phyloP scores from a whole-genome alignment of 371 early-diverging fungal species.

The Hamiltosporidium tvaerminnensis region DNA sequence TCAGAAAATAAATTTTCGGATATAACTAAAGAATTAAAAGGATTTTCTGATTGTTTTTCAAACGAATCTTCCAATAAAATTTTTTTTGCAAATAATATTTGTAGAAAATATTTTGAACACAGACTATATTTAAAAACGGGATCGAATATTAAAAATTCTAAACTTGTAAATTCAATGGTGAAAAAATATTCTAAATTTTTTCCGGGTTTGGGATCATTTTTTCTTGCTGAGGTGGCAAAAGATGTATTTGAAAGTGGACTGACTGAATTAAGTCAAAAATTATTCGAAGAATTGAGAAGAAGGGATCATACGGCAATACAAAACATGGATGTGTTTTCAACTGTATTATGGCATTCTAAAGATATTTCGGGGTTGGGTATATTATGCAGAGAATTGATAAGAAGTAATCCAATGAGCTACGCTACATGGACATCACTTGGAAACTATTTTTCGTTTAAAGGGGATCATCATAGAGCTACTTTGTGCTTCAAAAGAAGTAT shows the following conservation, averaged over 20 bases:
- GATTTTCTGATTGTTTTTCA: neutral
- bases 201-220: constrained; percentile 31
- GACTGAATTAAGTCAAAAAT: constrained; percentile 8
- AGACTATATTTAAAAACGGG: neutral
- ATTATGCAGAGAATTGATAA: constrained; percentile 40
- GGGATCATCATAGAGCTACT: constrained; percentile 34
- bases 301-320: constrained; percentile 36
- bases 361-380: constrained; percentile 35
- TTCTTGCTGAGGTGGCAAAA: constrained; percentile 25
- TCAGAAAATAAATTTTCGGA: no score
- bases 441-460: constrained; percentile 46
- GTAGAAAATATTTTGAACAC: neutral
- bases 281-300: constrained; percentile 36
- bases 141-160: neutral
- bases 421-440: constrained; percentile 50
- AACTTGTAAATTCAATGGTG: no score
- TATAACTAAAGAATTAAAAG: neutral
- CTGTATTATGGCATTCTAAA: constrained; percentile 44
- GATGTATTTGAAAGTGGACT: constrained; percentile 10
- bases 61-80: neutral
- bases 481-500: constrained; percentile 42
- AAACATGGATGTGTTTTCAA: constrained; percentile 49
- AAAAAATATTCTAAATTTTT: neutral
- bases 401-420: constrained; percentile 20
- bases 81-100: neutral